These are phyloP conservation scores for Venturia pyrina DNA, from an alignment of 2,329 filamentous ascomycete genomes.

Conservation along the genomic window DNA sequence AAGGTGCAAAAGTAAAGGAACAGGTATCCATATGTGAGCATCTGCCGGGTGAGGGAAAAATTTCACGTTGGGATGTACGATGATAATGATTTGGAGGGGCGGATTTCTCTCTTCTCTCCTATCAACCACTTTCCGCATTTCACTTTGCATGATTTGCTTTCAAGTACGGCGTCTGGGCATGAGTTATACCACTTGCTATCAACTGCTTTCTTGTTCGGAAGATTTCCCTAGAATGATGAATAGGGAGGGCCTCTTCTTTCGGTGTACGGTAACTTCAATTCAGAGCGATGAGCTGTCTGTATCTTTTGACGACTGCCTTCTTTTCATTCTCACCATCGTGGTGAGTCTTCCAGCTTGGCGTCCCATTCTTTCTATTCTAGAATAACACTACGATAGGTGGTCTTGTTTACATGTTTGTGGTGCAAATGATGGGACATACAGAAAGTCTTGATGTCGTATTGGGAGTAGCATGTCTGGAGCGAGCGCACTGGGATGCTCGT, in stretches of 20 bases:
- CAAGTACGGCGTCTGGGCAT: neutral
- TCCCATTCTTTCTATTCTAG: no score
- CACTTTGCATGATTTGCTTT: neutral
- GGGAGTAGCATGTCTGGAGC: no score
- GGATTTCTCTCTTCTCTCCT: neutral
- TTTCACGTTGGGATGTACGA: neutral
- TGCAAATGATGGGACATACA: no score
- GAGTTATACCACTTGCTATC: neutral
- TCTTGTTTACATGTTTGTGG: no score
- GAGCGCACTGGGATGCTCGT: no score
- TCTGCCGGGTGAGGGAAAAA: neutral
- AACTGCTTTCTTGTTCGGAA: neutral
- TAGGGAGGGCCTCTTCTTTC: neutral
- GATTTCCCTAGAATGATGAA: neutral
- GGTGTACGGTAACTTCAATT: neutral
- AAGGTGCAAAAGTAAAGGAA: neutral
- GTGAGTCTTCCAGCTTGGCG: no score
- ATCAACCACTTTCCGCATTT: neutral
- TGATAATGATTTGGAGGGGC: neutral
- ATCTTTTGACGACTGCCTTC: no score
- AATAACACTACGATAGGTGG: no score
- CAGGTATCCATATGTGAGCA: neutral
- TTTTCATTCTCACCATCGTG: no score
- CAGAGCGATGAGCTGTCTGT: no score
- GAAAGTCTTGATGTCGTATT: no score